These are phyloP conservation scores for Backusella tuberculispora DNA, from an alignment of 192 early-diverging fungal species.

Conservation along the genomic window DNA sequence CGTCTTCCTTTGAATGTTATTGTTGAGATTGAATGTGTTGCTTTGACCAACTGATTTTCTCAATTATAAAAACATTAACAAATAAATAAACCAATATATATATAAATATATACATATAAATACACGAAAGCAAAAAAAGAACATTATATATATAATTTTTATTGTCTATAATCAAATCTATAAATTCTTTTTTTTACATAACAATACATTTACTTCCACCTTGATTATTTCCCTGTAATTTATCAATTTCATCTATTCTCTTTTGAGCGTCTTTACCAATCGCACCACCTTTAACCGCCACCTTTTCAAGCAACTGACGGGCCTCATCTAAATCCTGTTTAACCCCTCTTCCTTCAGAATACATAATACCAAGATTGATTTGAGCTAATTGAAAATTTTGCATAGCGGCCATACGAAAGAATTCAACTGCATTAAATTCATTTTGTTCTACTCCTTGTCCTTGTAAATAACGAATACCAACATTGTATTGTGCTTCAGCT, in stretches of 20 bases:
- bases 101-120: neutral
- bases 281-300: constrained; percentile 31
- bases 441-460: constrained; percentile 52
- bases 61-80: neutral
- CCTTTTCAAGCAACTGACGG: constrained; percentile 32
- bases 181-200: constrained; percentile 32
- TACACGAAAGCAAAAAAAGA: no score
- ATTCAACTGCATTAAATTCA: constrained; percentile 49
- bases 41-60: constrained; percentile 58
- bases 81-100: constrained; percentile 1
- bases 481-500: constrained; percentile 60
- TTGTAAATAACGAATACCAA: constrained; percentile 45
- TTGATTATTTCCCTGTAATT: constrained; percentile 10
- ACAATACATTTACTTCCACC: constrained; percentile 28
- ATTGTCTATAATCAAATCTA: neutral
- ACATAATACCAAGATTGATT: constrained; percentile 46
- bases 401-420: constrained; percentile 52
- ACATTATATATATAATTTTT: constrained; percentile 6
- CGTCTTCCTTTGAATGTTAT: constrained; percentile 88
- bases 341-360: constrained; percentile 42
- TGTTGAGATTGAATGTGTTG: constrained; percentile 95
- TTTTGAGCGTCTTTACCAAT: constrained; percentile 41
- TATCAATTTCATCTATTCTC: constrained; percentile 23
- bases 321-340: constrained; percentile 37
- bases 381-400: constrained; percentile 56